Evolutionary conservation across 306 rosid genomes (phyloP).

Genomic region (Ceratonia siliqua): DNA sequence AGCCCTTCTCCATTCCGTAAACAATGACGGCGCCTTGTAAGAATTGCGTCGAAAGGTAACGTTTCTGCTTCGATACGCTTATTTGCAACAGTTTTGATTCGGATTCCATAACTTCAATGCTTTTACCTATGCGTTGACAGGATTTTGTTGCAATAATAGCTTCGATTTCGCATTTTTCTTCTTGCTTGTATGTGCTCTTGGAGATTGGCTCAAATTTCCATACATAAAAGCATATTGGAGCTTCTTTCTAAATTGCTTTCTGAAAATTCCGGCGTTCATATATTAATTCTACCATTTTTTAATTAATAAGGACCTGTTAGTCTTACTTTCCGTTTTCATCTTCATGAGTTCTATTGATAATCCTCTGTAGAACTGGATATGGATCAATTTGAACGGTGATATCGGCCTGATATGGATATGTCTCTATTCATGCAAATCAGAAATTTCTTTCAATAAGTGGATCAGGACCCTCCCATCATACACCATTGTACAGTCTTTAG

Average conservation of each 20-base stretch:
- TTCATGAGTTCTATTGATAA: neutral
- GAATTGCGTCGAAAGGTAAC: constrained; percentile 50
- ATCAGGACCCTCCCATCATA: neutral
- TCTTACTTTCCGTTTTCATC: neutral
- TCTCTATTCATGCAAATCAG: neutral
- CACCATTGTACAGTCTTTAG: neutral
- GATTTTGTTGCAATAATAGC: neutral
- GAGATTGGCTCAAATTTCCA: neutral
- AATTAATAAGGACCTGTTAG: neutral
- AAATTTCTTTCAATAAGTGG: neutral
- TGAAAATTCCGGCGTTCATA: neutral
- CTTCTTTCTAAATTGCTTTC: neutral
- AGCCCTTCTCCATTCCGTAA: neutral
- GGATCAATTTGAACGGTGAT: neutral
- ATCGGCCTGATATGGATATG: neutral
- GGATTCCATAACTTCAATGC: neutral
- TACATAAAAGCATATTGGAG: neutral
- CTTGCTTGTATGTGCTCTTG: neutral
- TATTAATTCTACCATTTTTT: neutral
- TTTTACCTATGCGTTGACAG: neutral
- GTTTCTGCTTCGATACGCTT: neutral
- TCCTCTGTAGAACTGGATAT: neutral
- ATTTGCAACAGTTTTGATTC: neutral
- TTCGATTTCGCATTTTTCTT: constrained; percentile 22
- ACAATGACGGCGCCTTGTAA: constrained; percentile 56